Conservation (phyloP, 768 basidiomycete species). For the Gautieria morchelliformis region DNA sequence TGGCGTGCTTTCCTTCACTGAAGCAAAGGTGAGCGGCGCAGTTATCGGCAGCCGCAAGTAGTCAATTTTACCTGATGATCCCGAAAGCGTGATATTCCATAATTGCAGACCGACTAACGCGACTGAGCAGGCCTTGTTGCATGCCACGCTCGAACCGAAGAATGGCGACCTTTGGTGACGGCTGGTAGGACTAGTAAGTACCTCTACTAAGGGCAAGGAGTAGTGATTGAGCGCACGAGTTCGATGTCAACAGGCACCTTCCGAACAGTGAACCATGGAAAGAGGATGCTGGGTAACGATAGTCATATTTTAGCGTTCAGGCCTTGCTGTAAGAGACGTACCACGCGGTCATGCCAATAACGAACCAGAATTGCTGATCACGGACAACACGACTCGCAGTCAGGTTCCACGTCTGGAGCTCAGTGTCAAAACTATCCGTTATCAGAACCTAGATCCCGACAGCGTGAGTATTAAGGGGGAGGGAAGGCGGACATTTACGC, state of each 20-base stretch:
- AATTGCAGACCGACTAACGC: constrained; percentile 61
- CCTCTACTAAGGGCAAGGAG: neutral
- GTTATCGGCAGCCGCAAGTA: neutral
- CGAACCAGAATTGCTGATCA: constrained; percentile 75
- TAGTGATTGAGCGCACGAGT: constrained; percentile 37
- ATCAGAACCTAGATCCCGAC: constrained; percentile 60
- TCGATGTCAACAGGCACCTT: constrained; percentile 68
- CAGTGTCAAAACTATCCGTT: constrained; percentile 50
- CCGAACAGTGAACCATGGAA: constrained; percentile 70
- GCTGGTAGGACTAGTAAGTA: constrained; percentile 29
- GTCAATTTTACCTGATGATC: constrained; percentile 50
- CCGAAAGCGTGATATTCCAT: constrained; percentile 83
- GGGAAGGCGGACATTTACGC: constrained; percentile 23
- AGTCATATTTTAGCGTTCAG: neutral
- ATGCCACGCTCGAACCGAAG: constrained; percentile 74
- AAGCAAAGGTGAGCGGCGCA: neutral
- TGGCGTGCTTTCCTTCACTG: constrained; percentile 63
- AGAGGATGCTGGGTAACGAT: constrained; percentile 38
- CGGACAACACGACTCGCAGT: constrained; percentile 43
- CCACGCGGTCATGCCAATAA: constrained; percentile 64
- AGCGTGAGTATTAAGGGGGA: constrained; percentile 36
- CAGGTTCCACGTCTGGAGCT: constrained; percentile 46
- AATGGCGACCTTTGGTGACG: constrained; percentile 73
- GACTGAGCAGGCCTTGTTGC: constrained; percentile 71
- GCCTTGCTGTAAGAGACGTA: constrained; percentile 24